Evolutionary conservation across 805 yeast genomes (phyloP), one percentile per base, ranked within the genome.

Genomic region (Ogataea paradorogensis): DNA sequence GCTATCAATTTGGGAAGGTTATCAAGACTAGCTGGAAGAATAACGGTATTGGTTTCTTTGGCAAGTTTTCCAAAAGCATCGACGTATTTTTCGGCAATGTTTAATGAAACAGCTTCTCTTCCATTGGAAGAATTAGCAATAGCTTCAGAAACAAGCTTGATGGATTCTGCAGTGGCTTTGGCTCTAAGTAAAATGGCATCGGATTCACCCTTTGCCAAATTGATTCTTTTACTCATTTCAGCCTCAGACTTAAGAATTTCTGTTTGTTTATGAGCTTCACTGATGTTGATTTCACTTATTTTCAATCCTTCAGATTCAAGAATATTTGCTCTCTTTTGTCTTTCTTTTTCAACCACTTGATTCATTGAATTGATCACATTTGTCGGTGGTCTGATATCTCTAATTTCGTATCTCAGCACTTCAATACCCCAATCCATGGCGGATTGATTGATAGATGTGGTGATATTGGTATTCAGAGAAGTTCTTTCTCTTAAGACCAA

Each of bases 301-400:
- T 89, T 75, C 38, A 75, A 77, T 62, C 95, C 95, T 65, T 86
- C 95, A 31, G 88, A 79, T 55, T 86, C 95, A 56, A 86, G 72
- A 49, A 86, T 86, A 61, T 86, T 91, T 2, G 95, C 95, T 45
- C 95, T 71, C 60, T 87, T 87, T 36, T 89, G 80, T 51, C 95
- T 70, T 62, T 87, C 95, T 31, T 95, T 93, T 43, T 83, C 75
- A 16, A 87, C 95, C 62, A 84, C 95, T 58, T 91, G 76, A 63
- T 86, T 95, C 95, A 86, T 87, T 20, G 95, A 93, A 53, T 83
- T 90, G 52, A 86, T 74, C 9, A 86, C 95, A 51, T 84, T 84
- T 26, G 73, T 73, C 3, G 95, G 95, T 1, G 95, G 95, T 58
- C 86, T 89, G 44, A 86, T 86, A 58, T 86, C 95, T 56, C 89